A percentile compares a stretch with the other conserved stretches of the same genome.
Evolutionary conservation across 106 monocot genomes (phyloP).

Genomic region (Dendrobium chrysotoxum): DNA sequence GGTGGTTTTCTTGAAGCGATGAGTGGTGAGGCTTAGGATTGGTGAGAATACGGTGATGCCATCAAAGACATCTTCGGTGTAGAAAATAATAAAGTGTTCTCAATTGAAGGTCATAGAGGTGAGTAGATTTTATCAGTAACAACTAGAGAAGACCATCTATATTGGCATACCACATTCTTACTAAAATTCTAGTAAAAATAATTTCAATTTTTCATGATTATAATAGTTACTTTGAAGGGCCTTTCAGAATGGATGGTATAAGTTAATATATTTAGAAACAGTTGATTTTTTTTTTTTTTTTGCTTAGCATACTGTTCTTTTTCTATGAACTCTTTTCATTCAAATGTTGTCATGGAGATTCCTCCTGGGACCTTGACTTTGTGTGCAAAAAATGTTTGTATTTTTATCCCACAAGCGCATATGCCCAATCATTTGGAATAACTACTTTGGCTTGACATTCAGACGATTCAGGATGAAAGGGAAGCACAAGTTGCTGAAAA

Average conservation of each 20-base stretch:
- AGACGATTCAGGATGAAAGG: neutral
- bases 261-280: neutral
- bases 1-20: too few relatives aligned
- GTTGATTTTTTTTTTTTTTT: neutral
- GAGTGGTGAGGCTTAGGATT: too few relatives aligned
- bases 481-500: conserved; percentile 3
- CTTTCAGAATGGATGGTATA: neutral
- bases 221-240: too few relatives aligned
- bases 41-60: too few relatives aligned
- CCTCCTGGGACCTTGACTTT: neutral
- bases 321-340: neutral
- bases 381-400: neutral
- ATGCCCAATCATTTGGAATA: neutral
- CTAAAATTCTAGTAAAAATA: neutral
- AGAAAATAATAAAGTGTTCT: too few relatives aligned
- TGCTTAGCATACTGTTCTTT: neutral
- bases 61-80: too few relatives aligned
- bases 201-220: too few relatives aligned
- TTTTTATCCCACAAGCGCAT: neutral
- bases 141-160: neutral
- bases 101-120: too few relatives aligned
- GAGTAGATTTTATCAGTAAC: too few relatives aligned
- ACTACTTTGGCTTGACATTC: neutral
- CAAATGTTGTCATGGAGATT: neutral
- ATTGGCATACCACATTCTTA: neutral